Base-by-base conservation (phyloP, 352 stramenopile species). In the Pelagophyceae sp. region DNA sequence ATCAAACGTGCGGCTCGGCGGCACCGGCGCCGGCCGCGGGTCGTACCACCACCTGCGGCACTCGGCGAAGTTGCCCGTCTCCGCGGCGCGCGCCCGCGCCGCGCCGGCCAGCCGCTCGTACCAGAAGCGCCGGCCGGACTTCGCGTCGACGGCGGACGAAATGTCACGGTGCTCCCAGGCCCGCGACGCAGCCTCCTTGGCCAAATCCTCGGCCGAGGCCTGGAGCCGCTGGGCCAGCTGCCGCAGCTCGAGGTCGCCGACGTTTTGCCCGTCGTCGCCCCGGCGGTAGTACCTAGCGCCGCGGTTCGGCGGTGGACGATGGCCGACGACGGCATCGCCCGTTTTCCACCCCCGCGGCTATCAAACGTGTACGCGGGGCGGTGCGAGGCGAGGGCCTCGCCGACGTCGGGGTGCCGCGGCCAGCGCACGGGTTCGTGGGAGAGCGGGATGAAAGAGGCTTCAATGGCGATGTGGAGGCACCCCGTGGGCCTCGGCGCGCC, bases 11-110 rank as follows among this genome's bases (percentile, higher is more conserved):
- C 67, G 19, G 11, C 17, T 20, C 15, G 67, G 67, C 27, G 19
- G 35, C 2, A 11, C 2, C 5, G 2, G 2, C 2, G 33, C 2
- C 2, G 67, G 67, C 33, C 67, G 67, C 38, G 67, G 67, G 38
- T 74, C 67, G 38, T n/a, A 11, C 67, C 67, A 74, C 67, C 67
- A 74, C 11, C 67, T 11, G 35, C 27, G 67, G 38, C 33, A 74
- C 0, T 27, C 5, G 67, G 33, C 45, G 45, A 23, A 54, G 45
- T 54, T 23, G 11, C 45, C 11, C 45, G 45, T 54, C 45, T 31
- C 27, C 35, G 2, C 20, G 2, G 3, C 38, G 61, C 61, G 15
- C 15, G 37, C 61, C 5, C 15, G 29, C 61, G 29, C 33, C 67
- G 33, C 38, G 35, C 67, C 17, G 27, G 11, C 15, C 11, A 74